Base-by-base conservation (phyloP, 1,284 basidiomycete genomes). In the Cerioporus squamosus region DNA sequence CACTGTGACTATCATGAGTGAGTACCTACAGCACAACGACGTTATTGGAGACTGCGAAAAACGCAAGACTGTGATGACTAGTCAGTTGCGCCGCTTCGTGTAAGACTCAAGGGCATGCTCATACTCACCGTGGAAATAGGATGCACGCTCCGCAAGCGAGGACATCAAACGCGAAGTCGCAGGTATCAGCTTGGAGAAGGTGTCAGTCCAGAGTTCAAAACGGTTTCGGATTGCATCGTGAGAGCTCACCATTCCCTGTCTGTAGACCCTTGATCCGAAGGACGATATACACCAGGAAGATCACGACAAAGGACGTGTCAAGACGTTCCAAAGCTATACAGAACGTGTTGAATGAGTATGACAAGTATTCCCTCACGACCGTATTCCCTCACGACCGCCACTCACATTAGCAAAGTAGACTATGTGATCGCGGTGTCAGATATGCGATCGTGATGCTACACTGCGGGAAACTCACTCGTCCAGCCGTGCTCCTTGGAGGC, bases 61-160 rank as follows among this genome's bases (percentile, higher is more conserved):
- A 96, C 0, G 91, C 93, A 17, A 96, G 76, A 44, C 88, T 88
- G 14, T 36, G 8, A 12, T 56, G 26, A 23, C 38, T 33, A 24
- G 22, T 24, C 51, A 51, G 52, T 43, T 24, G 51, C 38, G 26
- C 23, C 24, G 23, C 12, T 23, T 36, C 18, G 6, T 6, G 6
- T 29, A 9, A 5, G 26, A n/a, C 26, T 29, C 26, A 5, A 6
- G 3, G 5, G 26, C 26, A 29, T 9, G 26, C 5, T 29, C 26
- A 9, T 29, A 9, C 26, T 29, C 26, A 29, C 86, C 94, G 82
- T 10, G 94, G 94, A 70, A 95, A 92, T 23, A 96, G 81, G 48
- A 96, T 88, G 68, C 93, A 95, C 9, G 91, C 93, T 8, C 89
- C 92, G 66, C 90, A 93, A 5, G 93, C 83, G 33, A 96, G 80